Base-by-base conservation (phyloP, 352 stramenopile genomes). In the Plasmopara viticola region DNA sequence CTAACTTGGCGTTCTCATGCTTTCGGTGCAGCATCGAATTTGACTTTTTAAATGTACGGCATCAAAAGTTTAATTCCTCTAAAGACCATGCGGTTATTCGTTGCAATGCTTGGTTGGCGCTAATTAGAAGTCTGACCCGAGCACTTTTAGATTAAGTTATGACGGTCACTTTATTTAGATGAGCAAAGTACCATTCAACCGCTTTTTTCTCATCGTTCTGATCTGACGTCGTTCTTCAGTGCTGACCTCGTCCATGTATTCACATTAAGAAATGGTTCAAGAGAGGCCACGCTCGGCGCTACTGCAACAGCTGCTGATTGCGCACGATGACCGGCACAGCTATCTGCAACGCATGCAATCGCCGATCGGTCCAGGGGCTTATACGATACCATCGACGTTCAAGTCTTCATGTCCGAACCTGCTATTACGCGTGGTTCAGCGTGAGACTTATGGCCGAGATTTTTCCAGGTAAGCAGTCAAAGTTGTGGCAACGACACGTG, bases 321-420 rank as follows among this genome's bases (percentile, higher is more conserved):
- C 55, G n/a, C 48, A 57, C 35, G 66, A 70, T 43, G 59, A 58
- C 0, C 66, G 66, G 9, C 56, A 72, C 52, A 79, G 63, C 55
- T 87, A 84, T 68, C 66, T 87, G 62, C 60, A 74, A 53, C 70
- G 68, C 8, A 62, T 73, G 39, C 48, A 83, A 10, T 71, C 64
- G 6, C 51, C 77, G 10, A 68, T 53, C 8, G 77, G 77, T 0
- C 77, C 77, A 2, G 74, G 77, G 10, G 64, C 72, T 25, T 86
- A 87, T 48, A 60, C 48, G 33, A 84, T 87, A 43, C 74, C 74
- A 12, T 87, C 77, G 17, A 73, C 63, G 12, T 87, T 87, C 55
- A 50, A 58, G 25, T 58, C 50, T 10, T 42, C 40, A 12, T 10
- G 46, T 25, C 53, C 62, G 9, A 85, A 84, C 34, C 47, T 69